Conservation (phyloP, 2,329 filamentous ascomycete genomes). For the Byssothecium circinans region DNA sequence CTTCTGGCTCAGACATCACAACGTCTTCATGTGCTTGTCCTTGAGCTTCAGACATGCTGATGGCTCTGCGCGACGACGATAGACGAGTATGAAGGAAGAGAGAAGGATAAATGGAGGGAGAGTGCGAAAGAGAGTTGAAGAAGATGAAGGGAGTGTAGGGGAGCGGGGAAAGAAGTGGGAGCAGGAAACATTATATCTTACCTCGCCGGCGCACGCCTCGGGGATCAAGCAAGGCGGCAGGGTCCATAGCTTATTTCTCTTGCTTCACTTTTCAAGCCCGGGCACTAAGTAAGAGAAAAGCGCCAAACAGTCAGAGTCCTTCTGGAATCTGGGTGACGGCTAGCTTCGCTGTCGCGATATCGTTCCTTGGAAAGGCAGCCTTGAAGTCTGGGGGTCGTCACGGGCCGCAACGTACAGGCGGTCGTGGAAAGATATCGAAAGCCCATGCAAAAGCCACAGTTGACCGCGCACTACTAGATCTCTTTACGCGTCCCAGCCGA, state of each 20-base stretch:
- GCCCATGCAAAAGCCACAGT: no score
- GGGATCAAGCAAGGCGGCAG: constrained; percentile 19
- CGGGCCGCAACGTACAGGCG: no score
- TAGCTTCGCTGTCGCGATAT: background rate
- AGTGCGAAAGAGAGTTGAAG: background rate
- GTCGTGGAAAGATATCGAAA: no score
- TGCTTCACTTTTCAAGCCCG: background rate
- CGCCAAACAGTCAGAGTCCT: background rate
- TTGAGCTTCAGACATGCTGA: background rate
- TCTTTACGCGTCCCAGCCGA: no score
- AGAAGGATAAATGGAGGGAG: background rate
- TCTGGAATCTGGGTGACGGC: background rate
- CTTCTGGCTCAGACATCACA: background rate
- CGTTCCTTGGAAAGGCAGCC: no score
- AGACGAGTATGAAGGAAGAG: background rate
- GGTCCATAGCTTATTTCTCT: constrained; percentile 16
- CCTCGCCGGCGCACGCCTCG: constrained; percentile 18
- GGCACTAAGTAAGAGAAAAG: constrained; percentile 3
- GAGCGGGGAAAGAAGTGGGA: background rate
- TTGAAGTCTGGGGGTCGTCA: no score
- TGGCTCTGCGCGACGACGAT: background rate
- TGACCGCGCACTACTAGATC: no score
- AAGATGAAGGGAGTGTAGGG: background rate
- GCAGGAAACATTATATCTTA: constrained; percentile 8
- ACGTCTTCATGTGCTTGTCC: background rate